Evolutionary conservation across 225 moss, liverwort and hornwort genomes (phyloP), one percentile per base, ranked within the genome.

Genomic region (Polytrichum formosum): DNA sequence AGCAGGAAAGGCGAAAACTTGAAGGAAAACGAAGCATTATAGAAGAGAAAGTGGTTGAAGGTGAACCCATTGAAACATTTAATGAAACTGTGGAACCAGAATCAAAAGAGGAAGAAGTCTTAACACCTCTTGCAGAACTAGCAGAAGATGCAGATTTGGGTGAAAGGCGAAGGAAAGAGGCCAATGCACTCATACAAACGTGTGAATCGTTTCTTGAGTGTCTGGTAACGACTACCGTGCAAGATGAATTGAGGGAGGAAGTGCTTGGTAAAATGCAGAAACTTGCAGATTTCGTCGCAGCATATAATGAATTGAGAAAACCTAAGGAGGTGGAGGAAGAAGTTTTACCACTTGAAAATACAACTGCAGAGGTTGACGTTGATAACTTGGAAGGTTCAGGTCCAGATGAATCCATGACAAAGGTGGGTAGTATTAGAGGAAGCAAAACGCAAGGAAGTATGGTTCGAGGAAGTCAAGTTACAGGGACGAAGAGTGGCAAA

Each of bases 191-290:
- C 18, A 69, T 84, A 1, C 30, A 26, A 0, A 54, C 63, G 54
- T 67, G 80, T 62, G 78, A 75, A 75, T 78, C 78, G 26, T 84
- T 81, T n/a, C 75, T 84, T n/a, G 58, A 29, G 8, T 70, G 55
- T 10, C 27, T 81, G 26, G 74, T 75, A 1, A 26, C 26, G 31
- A 72, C 64, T 64, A 60, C 64, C 64, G 55, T 25, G 0, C 74
- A 64, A 72, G 26, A 75, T 18, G 33, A 30, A 1, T 64, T 80
- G 26, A 30, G 70, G 59, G 67, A 78, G 53, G 53, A 66, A 70
- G 61, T 84, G 75, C 68, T 80, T 64, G 73, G 71, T 8, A 23
- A 71, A 28, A 18, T 83, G 63, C 56, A 75, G 61, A 75, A 67
- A 5, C 81, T 84, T 84, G 78, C 60, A 37, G 26, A 63, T 4